Evolutionary conservation across 192 early-diverging fungal genomes (phyloP).

Genomic region (Coemansia interrupta): DNA sequence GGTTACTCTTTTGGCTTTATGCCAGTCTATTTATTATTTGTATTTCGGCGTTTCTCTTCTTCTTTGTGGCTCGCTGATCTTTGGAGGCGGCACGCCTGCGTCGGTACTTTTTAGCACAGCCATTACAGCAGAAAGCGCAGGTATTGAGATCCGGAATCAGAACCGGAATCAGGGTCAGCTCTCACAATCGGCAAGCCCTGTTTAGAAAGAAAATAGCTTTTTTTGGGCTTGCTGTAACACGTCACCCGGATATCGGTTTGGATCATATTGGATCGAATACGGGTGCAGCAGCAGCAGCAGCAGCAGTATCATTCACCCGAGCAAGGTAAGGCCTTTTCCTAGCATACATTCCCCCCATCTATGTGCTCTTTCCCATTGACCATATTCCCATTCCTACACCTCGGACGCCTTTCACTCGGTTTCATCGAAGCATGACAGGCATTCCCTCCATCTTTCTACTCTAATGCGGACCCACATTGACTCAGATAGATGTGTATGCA

Average conservation of each 20-base stretch:
- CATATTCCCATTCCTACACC: too few relatives aligned
- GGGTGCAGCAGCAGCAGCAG: too few relatives aligned
- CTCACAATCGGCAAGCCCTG: not conserved
- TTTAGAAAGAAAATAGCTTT: not conserved
- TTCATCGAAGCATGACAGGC: too few relatives aligned
- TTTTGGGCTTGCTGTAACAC: not conserved
- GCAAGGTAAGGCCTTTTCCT: not conserved
- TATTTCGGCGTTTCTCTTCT: too few relatives aligned
- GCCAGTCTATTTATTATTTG: slow-evolving; percentile 3
- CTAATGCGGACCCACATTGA: too few relatives aligned
- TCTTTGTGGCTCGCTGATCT: too few relatives aligned
- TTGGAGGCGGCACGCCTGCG: too few relatives aligned
- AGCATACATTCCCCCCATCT: not conserved
- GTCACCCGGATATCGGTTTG: too few relatives aligned
- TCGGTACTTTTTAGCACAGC: too few relatives aligned
- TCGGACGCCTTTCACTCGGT: too few relatives aligned
- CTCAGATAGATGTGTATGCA: too few relatives aligned
- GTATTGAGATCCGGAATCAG: not conserved
- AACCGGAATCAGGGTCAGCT: not conserved
- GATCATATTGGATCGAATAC: not conserved
- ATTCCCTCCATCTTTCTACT: too few relatives aligned
- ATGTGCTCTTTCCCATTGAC: not conserved
- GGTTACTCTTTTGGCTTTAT: slow-evolving; percentile 6
- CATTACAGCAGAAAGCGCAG: not conserved
- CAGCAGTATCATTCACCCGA: not conserved